Conservation (phyloP, 169 alveolate genomes). For the Cryptosporidium sp. region DNA sequence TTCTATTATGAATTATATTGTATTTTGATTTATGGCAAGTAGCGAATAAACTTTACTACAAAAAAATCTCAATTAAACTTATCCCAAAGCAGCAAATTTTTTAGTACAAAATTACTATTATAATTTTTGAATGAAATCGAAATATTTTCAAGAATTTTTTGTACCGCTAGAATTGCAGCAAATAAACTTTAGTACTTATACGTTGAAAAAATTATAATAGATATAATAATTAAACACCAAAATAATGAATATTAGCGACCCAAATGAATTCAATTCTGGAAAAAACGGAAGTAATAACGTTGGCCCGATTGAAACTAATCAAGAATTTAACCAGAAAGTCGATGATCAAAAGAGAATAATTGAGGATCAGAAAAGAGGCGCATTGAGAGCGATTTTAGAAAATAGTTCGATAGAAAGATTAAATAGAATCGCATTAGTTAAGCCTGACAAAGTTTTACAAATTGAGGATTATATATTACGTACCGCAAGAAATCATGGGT, state of each 20-base stretch:
- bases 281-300: background rate
- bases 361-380: conserved; percentile 63
- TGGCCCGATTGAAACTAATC: background rate
- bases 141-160: background rate
- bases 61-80: no score
- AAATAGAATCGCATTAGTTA: conserved; percentile 61
- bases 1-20: no score
- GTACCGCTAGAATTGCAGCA: background rate
- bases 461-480: conserved; percentile 61
- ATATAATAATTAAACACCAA: background rate
- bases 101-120: no score
- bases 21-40: no score
- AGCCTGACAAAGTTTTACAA: conserved; percentile 52
- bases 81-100: no score
- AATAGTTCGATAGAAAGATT: conserved; percentile 50
- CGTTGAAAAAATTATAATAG: background rate
- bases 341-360: conserved; percentile 27
- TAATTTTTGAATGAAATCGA: no score
- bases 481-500: conserved; percentile 31
- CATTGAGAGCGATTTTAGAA: conserved; percentile 57
- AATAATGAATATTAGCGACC: background rate
- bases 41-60: no score
- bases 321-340: background rate
- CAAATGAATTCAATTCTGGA: background rate
- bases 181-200: background rate